Conservation (phyloP, 2,329 filamentous ascomycete genomes). For the Cordyceps javanica region DNA sequence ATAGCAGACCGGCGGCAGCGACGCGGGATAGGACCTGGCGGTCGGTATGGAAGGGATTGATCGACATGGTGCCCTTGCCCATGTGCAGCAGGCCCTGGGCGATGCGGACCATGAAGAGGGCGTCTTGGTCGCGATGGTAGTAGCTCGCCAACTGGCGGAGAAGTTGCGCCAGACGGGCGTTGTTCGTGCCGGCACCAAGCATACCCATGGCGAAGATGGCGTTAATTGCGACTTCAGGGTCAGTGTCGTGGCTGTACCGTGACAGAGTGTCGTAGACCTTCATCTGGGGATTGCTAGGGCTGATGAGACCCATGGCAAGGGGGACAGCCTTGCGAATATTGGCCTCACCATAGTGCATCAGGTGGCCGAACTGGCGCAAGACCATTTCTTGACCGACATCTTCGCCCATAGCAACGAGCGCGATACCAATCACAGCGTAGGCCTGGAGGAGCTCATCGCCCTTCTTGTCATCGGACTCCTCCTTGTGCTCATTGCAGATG, state of each 20-base stretch:
- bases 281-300: conserved; percentile 98
- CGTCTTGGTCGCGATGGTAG: conserved; percentile 94
- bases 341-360: conserved; percentile 98
- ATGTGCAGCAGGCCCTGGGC: conserved; percentile 96
- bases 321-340: conserved; percentile 97
- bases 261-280: conserved; percentile 99
- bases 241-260: conserved; percentile 96
- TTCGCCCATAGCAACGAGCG: conserved; percentile 94
- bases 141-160: conserved; percentile 93
- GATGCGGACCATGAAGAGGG: conserved; percentile 98
- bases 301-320: conserved; percentile 92
- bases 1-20: conserved; percentile 79
- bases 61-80: conserved; percentile 94
- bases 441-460: conserved; percentile 92
- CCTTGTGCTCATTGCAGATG: conserved; percentile 96
- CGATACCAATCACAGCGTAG: conserved; percentile 91
- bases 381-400: conserved; percentile 99
- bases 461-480: conserved; percentile 91
- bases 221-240: conserved; percentile 96
- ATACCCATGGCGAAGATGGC: conserved; percentile 99
- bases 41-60: conserved; percentile 99
- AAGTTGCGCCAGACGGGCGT: conserved; percentile 89
- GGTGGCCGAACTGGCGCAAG: conserved; percentile 88
- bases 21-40: conserved; percentile 92
- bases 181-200: conserved; percentile 93